Base-by-base conservation (phyloP, 495 filamentous ascomycete species). In the Penicillium goetzii region DNA sequence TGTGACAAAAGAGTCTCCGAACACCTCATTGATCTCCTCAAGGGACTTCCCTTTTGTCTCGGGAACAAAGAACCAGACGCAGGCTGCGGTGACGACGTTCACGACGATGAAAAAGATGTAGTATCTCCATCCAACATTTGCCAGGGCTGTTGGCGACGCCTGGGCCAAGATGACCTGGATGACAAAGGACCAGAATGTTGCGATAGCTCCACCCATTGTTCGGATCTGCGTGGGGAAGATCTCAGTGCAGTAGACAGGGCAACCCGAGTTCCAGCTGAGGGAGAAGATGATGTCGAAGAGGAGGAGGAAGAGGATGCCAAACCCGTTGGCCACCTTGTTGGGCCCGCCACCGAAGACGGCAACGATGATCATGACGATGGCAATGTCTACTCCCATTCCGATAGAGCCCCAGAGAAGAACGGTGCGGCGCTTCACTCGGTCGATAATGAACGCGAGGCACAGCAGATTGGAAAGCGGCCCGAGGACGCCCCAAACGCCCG, bases 31-130 rank as follows among this genome's bases (percentile, higher is more conserved):
- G 7, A 72, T 64, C 53, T 72, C 69, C 43, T 72, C 69, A n/a
- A 72, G 52, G 4, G 50, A 38, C 17, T 69, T 38, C 2, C 69
- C 69, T 47, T 69, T 67, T 3, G 69, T 72, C 30, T 72, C 69
- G 15, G 67, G 67, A 21, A 66, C 60, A 15, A 53, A 64, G 12
- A 50, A 40, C 61, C 50, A 60, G 26, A 69, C 56, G 0, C 66
- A 26, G 3, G 56, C 15, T 7, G 58, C 55, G 50, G 50, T 58
- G 34, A 67, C 26, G 10, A 62, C 6, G 4, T 63, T 55, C 4
- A 72, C 5, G 14, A 73, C 14, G 21, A 69, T 68, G 47, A 72
- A 73, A 34, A 73, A 26, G 19, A 73, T 45, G 63, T 73, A 71
- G 64, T 64, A 73, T 49, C 62, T 71, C 69, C 71, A 73, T 9